A percentile compares a stretch with the other conserved stretches of the same genome.
phyloP scores from a whole-genome alignment of 805 yeast species.

The Kodamaea hsintzibuensis region DNA sequence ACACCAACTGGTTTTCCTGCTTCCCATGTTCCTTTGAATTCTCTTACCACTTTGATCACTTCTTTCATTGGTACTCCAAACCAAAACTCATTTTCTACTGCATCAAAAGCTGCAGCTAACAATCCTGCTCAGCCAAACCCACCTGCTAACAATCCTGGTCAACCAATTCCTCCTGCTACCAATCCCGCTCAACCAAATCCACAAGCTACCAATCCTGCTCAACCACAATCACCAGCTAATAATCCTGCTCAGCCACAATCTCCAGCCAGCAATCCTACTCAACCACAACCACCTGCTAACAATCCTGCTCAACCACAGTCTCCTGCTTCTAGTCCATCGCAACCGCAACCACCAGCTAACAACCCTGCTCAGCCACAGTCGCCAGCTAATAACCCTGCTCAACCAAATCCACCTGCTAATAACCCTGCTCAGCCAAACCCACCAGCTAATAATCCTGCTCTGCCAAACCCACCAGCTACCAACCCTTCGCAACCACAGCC shows the following conservation, averaged over 20 bases:
- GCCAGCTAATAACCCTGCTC: neutral
- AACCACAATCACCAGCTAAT: neutral
- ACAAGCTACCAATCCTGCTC: neutral
- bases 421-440: neutral
- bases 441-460: neutral
- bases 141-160: too few species aligned
- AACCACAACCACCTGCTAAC: neutral
- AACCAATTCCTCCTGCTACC: neutral
- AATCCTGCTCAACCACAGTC: neutral
- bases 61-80: neutral
- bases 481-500: neutral
- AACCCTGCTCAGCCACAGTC: neutral
- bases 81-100: too few species aligned
- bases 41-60: neutral
- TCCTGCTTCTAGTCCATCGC: neutral
- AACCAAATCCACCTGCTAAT: neutral
- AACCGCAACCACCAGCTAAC: neutral
- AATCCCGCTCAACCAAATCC: too few species aligned
- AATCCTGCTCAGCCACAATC: too few species aligned
- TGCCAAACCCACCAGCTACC: neutral
- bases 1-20: neutral
- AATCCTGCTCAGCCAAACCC: neutral
- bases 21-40: neutral
- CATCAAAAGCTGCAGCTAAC: too few species aligned
- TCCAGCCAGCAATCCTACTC: neutral